These are phyloP conservation scores for Mucor ambiguus DNA, from an alignment of 371 early-diverging fungal species.

Conservation along the genomic window DNA sequence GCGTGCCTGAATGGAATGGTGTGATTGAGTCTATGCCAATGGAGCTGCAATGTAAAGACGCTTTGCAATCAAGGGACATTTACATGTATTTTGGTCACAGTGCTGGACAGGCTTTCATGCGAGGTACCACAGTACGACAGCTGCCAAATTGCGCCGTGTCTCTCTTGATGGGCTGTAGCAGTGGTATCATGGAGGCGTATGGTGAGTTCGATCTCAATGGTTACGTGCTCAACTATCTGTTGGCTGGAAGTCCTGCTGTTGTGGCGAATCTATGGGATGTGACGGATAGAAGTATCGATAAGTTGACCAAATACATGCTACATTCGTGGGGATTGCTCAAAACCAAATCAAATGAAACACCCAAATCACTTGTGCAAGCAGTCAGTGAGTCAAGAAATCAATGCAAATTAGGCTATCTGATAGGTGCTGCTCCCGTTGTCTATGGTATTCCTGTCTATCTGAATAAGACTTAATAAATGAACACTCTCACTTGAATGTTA, in stretches of 20 bases:
- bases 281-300: constrained; percentile 98
- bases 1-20: constrained; percentile 69
- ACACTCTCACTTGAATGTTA: background rate
- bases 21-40: constrained; percentile 69
- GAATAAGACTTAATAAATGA: constrained; percentile 6
- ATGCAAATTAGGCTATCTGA: constrained; percentile 49
- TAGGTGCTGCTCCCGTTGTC: constrained; percentile 89
- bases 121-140: constrained; percentile 65
- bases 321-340: constrained; percentile 69
- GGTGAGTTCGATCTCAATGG: constrained; percentile 93
- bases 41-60: constrained; percentile 63
- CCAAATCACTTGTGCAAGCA: constrained; percentile 72
- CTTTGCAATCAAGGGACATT: constrained; percentile 61
- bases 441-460: constrained; percentile 90
- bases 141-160: constrained; percentile 73
- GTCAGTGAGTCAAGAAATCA: constrained; percentile 72
- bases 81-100: constrained; percentile 99
- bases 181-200: constrained; percentile 66
- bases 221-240: constrained; percentile 74
- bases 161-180: constrained; percentile 92
- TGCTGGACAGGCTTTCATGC: constrained; percentile 88
- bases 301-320: constrained; percentile 75
- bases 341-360: background rate
- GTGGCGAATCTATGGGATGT: constrained; percentile 99
- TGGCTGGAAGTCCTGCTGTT: constrained; percentile 86